These are phyloP conservation scores for Aspergillus sp. DNA, from an alignment of 2,329 filamentous ascomycete genomes.

Conservation along the genomic window DNA sequence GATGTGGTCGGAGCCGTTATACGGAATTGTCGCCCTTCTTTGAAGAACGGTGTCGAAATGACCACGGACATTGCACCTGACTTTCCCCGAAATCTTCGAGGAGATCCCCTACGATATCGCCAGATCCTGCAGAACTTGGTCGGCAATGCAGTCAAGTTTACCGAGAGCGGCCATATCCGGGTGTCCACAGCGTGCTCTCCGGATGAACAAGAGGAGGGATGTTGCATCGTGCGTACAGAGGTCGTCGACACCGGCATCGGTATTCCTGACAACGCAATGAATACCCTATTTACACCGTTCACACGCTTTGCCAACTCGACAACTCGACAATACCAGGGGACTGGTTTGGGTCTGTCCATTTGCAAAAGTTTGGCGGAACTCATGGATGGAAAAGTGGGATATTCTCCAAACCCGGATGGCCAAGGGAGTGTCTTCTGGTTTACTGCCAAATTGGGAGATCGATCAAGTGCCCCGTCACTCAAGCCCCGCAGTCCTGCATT, in stretches of 20 bases:
- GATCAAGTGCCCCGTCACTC: neutral
- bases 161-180: constrained; percentile 55
- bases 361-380: constrained; percentile 59
- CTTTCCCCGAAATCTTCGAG: constrained; percentile 47
- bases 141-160: constrained; percentile 64
- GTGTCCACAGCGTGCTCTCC: constrained; percentile 44
- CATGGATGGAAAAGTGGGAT: constrained; percentile 59
- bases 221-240: constrained; percentile 52
- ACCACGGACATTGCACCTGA: constrained; percentile 47
- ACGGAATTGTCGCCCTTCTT: constrained; percentile 51
- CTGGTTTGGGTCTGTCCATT: constrained; percentile 59
- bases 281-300: constrained; percentile 58
- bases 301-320: constrained; percentile 57
- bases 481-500: neutral
- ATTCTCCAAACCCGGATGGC: constrained; percentile 47
- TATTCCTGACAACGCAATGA: constrained; percentile 48
- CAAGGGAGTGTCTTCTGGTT: constrained; percentile 58
- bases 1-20: constrained; percentile 51
- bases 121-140: constrained; percentile 64
- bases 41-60: constrained; percentile 52
- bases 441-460: constrained; percentile 43
- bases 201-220: constrained; percentile 41
- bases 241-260: constrained; percentile 60
- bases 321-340: constrained; percentile 57
- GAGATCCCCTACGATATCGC: constrained; percentile 63